Conservation (phyloP, 495 filamentous ascomycete species). For the Penicillium cinerascens region DNA sequence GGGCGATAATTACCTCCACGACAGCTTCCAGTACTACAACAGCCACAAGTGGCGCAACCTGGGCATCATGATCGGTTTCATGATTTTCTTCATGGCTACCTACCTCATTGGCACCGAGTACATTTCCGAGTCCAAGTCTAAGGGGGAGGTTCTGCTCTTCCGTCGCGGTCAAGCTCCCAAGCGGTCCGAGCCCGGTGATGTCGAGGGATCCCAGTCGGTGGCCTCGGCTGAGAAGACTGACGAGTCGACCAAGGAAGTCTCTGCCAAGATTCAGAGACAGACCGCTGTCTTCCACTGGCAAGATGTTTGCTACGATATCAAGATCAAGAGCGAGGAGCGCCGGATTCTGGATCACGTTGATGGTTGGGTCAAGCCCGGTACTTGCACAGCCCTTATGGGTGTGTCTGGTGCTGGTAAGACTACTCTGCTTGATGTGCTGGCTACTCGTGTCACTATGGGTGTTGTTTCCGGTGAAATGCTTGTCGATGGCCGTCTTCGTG, state of each 20-base stretch:
- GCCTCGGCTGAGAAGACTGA: slow-evolving; percentile 39
- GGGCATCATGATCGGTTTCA: slow-evolving; percentile 65
- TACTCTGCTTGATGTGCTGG: slow-evolving; percentile 45
- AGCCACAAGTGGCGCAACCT: slow-evolving; percentile 68
- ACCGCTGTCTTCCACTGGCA: slow-evolving; percentile 78
- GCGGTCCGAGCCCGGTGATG: slow-evolving; percentile 22
- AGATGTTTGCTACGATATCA: slow-evolving; percentile 69
- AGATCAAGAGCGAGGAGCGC: slow-evolving; percentile 55
- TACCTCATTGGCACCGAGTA: slow-evolving; percentile 45
- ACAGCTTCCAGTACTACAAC: slow-evolving; percentile 54
- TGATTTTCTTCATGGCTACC: slow-evolving; percentile 55
- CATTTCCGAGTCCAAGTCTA: slow-evolving; percentile 47
- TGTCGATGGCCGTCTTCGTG: slow-evolving; percentile 51
- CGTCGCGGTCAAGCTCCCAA: slow-evolving; percentile 40
- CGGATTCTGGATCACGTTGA: slow-evolving; percentile 60
- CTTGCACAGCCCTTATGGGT: slow-evolving; percentile 61
- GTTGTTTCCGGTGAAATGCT: slow-evolving; percentile 50
- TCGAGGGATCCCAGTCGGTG: slow-evolving; percentile 29
- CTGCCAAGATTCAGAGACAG: slow-evolving; percentile 53
- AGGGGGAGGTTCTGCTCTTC: slow-evolving; percentile 53
- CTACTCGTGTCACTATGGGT: slow-evolving; percentile 48
- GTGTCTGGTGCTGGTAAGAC: slow-evolving; percentile 59
- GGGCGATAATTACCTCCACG: slow-evolving; percentile 50
- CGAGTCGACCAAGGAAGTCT: slow-evolving; percentile 31
- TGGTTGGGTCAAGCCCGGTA: slow-evolving; percentile 65